A percentile compares a stretch with the other conserved stretches of the same genome.
Evolutionary conservation across 2,329 filamentous ascomycete species (phyloP).

Genomic region (Beauveria sp.): DNA sequence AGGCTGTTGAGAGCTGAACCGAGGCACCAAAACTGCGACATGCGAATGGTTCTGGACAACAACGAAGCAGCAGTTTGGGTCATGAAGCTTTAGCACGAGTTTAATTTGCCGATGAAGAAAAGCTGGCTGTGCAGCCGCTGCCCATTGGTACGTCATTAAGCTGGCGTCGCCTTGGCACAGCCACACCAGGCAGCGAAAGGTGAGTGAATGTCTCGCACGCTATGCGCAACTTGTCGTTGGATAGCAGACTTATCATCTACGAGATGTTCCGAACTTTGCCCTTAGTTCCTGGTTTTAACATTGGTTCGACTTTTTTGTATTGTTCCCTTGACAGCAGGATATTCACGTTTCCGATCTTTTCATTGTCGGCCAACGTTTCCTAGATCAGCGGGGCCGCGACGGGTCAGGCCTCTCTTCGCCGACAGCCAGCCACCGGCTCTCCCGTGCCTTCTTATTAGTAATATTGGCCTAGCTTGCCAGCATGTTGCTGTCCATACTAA

Average conservation of each 20-base stretch:
- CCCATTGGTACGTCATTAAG: constrained; percentile 9
- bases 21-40: background rate
- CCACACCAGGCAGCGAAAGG: background rate
- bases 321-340: too few relatives aligned
- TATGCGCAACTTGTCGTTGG: background rate
- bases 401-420: constrained; percentile 1
- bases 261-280: background rate
- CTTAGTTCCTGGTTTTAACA: background rate
- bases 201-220: background rate
- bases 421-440: background rate
- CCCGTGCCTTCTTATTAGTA: background rate
- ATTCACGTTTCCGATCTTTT: background rate
- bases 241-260: background rate
- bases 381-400: constrained; percentile 4
- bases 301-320: too few relatives aligned
- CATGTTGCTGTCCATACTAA: background rate
- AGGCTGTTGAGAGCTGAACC: background rate
- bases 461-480: background rate
- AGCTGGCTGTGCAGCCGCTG: background rate
- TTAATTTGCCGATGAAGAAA: background rate
- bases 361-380: background rate
- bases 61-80: background rate
- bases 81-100: background rate
- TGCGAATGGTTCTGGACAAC: background rate
- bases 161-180: constrained; percentile 10